These are phyloP conservation scores for Carex arenaria DNA, from an alignment of 202 grass and related monocot species.

Conservation along the genomic window DNA sequence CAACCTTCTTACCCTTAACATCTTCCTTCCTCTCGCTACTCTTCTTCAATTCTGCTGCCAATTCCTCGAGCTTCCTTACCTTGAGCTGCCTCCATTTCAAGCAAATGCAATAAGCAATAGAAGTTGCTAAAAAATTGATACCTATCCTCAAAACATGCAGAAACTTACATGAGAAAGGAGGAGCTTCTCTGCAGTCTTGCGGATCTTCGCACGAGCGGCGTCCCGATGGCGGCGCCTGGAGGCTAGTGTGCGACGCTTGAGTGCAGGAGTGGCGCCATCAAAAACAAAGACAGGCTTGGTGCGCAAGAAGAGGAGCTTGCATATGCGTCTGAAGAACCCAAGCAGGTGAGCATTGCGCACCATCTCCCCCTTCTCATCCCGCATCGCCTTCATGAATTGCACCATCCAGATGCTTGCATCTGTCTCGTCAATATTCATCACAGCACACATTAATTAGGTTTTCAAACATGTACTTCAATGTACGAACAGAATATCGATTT, in stretches of 20 bases:
- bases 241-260: conserved; percentile 77
- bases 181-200: conserved; percentile 93
- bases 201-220: conserved; percentile 75
- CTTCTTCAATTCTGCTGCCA: conserved; percentile 64
- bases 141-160: background rate
- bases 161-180: conserved; percentile 70
- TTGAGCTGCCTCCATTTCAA: conserved; percentile 52
- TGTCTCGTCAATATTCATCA: background rate
- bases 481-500: background rate
- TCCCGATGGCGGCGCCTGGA: conserved; percentile 80
- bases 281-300: conserved; percentile 87
- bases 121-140: background rate
- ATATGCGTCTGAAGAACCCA: conserved; percentile 89
- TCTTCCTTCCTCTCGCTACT: conserved; percentile 47
- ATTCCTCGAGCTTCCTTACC: conserved; percentile 84
- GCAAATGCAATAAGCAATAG: background rate
- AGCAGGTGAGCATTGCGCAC: conserved; percentile 71
- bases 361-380: conserved; percentile 96
- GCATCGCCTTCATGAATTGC: conserved; percentile 96
- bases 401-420: conserved; percentile 99
- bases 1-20: conserved; percentile 49
- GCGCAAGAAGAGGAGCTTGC: conserved; percentile 91
- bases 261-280: conserved; percentile 68
- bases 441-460: background rate
- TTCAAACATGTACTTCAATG: background rate